A percentile compares a stretch with the other conserved stretches of the same genome.
Conservation (phyloP, 1,284 basidiomycete genomes). For the Polyporus tsugae region DNA sequence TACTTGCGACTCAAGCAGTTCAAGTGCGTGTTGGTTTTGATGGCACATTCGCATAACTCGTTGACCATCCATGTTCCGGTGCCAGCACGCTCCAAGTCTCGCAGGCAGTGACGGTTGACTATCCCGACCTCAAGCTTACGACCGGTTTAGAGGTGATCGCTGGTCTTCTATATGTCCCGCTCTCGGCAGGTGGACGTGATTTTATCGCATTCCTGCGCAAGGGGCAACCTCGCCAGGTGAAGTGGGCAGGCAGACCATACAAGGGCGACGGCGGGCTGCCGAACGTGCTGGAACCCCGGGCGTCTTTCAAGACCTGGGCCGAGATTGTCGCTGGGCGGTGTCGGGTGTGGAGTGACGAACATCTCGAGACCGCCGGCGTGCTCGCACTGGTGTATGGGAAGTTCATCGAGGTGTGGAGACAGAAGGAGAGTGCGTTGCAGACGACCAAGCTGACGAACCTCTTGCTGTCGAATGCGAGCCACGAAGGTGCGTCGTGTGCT, state of each 20-base stretch:
- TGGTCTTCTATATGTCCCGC: constrained; percentile 82
- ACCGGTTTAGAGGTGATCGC: constrained; percentile 79
- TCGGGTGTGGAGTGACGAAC: constrained; percentile 86
- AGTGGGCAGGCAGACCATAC: constrained; percentile 85
- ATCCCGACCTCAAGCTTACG: constrained; percentile 77
- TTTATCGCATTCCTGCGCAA: constrained; percentile 88
- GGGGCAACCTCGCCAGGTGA: constrained; percentile 76
- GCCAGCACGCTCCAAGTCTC: constrained; percentile 68
- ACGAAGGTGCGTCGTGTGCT: constrained; percentile 67
- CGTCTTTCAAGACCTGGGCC: constrained; percentile 86
- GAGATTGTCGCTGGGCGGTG: constrained; percentile 80
- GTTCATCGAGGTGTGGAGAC: constrained; percentile 91
- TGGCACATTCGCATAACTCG: fast-evolving
- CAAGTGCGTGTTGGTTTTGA: constrained; percentile 51
- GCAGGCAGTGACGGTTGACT: constrained; percentile 76
- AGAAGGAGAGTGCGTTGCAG: constrained; percentile 83
- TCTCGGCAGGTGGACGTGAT: constrained; percentile 75
- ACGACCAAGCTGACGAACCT: constrained; percentile 84
- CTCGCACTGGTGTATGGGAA: constrained; percentile 88
- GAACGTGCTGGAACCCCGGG: constrained; percentile 70
- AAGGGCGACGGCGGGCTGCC: constrained; percentile 51
- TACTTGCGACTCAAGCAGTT: constrained; percentile 85
- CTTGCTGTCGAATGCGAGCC: constrained; percentile 87
- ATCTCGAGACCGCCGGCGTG: constrained; percentile 87
- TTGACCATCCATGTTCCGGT: not conserved